Evolutionary conservation across 805 yeast genomes (phyloP), one percentile per base, ranked within the genome.

Genomic region (Candida patagonica): DNA sequence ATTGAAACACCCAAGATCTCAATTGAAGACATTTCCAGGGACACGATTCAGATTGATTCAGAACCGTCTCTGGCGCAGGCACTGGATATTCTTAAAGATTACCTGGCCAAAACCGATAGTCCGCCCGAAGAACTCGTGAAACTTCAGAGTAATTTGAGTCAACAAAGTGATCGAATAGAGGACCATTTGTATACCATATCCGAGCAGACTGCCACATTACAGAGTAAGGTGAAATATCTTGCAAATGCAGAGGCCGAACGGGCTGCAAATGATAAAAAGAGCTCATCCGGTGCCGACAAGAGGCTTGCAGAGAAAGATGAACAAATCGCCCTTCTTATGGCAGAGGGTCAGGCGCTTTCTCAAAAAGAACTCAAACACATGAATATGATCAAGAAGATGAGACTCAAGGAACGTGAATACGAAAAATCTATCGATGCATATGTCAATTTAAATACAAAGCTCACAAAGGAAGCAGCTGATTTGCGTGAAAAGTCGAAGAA

Each of bases 291-390:
- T 42, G 5, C 47, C 53, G 41, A 50, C 42, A 46, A 64, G 49
- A 46, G 68, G 59, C 41, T 57, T 58, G 35, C 61, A 46, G 51
- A 73, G 59, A 50, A 79, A 63, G 84, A 87, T 38, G 70, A 65
- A 9, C 72, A 76, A 23, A 76, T 88, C 20, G 70, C 73, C 13
- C 77, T 79, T 42, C 61, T 88, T 22, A 54, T 82, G 53, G 75
- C 72, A 40, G 95, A 87, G 58, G 95, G 95, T 3, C 78, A 80
- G 46, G 74, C 71, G 19, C 60, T 86, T 27, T 76, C 92, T 0
- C 69, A 70, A 43, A 77, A 74, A 44, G 96, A 89, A 51, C 67
- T 85, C 21, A 74, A 73, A 48, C 68, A 77, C 38, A 76, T 73
- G 48, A 83, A 76, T 30, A 66, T 78, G 0, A 74, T 88, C 37